These are phyloP conservation scores for Apiotrichum porosum DNA, from an alignment of 1,284 basidiomycete genomes.

Conservation along the genomic window DNA sequence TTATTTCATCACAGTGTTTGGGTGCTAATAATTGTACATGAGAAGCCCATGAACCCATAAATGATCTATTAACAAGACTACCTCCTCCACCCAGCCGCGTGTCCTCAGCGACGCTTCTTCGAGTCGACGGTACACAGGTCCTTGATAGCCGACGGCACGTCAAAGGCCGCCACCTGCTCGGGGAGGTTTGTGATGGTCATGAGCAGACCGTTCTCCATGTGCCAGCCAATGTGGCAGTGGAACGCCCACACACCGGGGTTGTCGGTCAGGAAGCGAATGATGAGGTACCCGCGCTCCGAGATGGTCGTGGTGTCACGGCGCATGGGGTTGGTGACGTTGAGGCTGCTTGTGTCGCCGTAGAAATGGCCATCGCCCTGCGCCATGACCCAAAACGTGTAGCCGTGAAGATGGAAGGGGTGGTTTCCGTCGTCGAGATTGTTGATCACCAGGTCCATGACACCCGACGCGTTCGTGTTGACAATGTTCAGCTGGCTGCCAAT, in stretches of 20 bases:
- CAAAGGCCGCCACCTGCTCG: conserved; percentile 1
- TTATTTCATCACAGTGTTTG: too few species aligned
- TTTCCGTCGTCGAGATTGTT: conserved; percentile 25
- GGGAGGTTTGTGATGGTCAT: conserved; percentile 16
- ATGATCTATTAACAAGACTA: too few species aligned
- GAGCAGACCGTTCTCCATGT: conserved; percentile 19
- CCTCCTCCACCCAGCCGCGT: too few species aligned
- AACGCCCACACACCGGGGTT: conserved; percentile 28
- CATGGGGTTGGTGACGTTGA: conserved; percentile 24
- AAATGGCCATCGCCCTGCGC: conserved; percentile 8
- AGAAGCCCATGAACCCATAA: too few species aligned
- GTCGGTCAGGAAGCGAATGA: conserved; percentile 27
- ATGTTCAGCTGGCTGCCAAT: conserved; percentile 19
- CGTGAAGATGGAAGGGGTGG: conserved; percentile 37
- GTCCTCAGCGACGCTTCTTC: too few species aligned
- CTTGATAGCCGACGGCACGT: conserved; percentile 3
- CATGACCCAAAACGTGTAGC: conserved; percentile 28
- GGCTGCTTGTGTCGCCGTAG: conserved; percentile 5
- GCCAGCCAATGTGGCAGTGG: conserved; percentile 32
- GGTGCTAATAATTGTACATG: too few species aligned
- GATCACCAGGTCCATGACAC: conserved; percentile 24
- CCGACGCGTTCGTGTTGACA: conserved; percentile 5
- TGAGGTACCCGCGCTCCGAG: conserved; percentile 17
- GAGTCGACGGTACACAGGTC: conserved; percentile 7
- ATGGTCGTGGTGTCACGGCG: conserved; percentile 30